Evolutionary conservation across 805 yeast species (phyloP), one percentile per base, ranked within the genome.

Genomic region (Yueomyces sinensis): DNA sequence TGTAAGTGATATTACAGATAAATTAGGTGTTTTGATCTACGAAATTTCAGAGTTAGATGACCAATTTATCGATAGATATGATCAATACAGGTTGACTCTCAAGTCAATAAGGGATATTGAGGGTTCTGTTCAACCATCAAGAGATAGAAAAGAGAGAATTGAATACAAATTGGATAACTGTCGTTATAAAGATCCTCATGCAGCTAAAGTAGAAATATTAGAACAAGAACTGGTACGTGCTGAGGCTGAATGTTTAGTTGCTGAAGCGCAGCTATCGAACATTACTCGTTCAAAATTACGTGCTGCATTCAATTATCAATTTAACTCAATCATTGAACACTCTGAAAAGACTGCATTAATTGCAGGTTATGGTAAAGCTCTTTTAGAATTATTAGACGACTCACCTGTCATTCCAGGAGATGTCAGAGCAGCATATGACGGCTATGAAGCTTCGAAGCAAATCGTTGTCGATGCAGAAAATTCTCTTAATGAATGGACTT

Each of bases 161-260:
- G 79, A 89, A 42, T 91, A 82, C 56, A 78, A 80, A 62, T 81
- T 82, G 54, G 91, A 89, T 41, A 73, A 74, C 61, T 66, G 81
- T 61, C 79, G 82, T 62, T 80, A 81, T 68, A 81, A 81, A 65
- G 87, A 79, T 61, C 89, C 93, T 37, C 77, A 76, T 61, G 76
- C 86, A 30, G 83, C 69, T 46, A 81, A 80, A 66, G 76, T 82
- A 44, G 70, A 74, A 36, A 76, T 82, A 38, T 67, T 83, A 56
- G 93, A 83, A 65, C 93, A 83, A 59, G 93, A 82, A 61, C 68
- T 82, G 55, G 94, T 83, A 39, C 72, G 94, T 62, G 91, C 93
- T 27, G 94, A 83, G 63, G 94, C 94, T 36, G 94, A 83, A 63
- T 77, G 86, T 34, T 67, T 82, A 43, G 94, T 83, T 48, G 94